Conservation (phyloP, 345 rosid genomes). For the Eucalyptus marginata region DNA sequence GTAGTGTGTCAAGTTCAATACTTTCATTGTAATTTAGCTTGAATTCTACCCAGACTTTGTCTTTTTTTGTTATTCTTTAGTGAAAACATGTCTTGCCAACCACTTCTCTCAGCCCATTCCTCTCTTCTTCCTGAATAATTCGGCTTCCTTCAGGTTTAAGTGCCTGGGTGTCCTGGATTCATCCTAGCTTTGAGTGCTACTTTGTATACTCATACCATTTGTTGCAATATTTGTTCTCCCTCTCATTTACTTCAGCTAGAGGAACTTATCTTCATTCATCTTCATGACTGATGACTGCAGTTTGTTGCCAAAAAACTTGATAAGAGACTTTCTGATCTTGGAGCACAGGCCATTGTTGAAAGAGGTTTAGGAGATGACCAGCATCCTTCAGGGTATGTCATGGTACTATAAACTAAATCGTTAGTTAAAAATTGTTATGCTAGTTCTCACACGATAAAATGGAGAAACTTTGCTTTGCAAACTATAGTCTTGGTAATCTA, state of each 20-base stretch:
- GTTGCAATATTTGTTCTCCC: not conserved
- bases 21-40: not conserved
- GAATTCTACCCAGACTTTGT: not conserved
- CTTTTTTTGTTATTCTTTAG: not conserved
- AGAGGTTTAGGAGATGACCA: conserved; percentile 96
- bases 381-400: conserved; percentile 90
- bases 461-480: not conserved
- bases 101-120: not conserved
- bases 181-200: not conserved
- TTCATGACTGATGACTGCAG: conserved; percentile 29
- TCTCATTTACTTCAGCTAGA: not conserved
- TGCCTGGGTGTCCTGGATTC: not conserved
- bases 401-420: not conserved
- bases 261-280: not conserved
- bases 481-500: not conserved
- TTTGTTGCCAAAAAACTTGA: conserved; percentile 96
- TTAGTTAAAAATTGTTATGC: not conserved
- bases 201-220: not conserved
- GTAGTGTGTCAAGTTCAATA: not conserved
- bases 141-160: not conserved
- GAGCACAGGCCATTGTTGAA: conserved; percentile 55
- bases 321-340: conserved; percentile 80
- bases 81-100: not conserved
- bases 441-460: not conserved
- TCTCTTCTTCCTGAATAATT: not conserved